Evolutionary conservation across 2,329 filamentous ascomycete genomes (phyloP), one percentile per base, ranked within the genome.

Genomic region (Ceratocystis albifundus): DNA sequence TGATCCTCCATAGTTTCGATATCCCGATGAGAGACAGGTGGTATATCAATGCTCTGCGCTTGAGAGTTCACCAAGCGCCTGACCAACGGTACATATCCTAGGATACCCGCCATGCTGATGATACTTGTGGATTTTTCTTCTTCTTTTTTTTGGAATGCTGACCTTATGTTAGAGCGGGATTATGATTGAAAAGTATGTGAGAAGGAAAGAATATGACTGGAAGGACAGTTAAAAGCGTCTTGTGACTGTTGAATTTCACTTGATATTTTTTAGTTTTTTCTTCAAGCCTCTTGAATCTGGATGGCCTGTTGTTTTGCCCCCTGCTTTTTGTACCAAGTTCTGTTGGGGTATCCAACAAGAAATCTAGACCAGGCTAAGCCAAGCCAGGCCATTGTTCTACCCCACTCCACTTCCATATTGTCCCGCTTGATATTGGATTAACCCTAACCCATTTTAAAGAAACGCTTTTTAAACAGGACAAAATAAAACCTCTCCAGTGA

Each of bases 1-100:
- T 90, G 93, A 73, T 95, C 90, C 7, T 86, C 82, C 2, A 63
- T 17, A 4, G 87, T 88, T 77, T 97, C 93, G 71, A 96, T 82
- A 74, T 88, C 84, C 76, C 95, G 85, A 67, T 90, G 80, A 69
- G 88, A 79, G 66, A 93, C 86, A 0, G 88, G 79, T 7, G 88
- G 80, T 5, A 96, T 73, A 64, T 80, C 72, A 71, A 86, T 82
- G 10, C 32, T 50, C n/a, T 65, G 61, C 10, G 50, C 44, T 3
- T n/a, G 22, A 6, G 66, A 20, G 36, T 61, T 46, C 30, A 65
- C 57, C 28, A 65, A 12, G 12, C 63, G 62, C 57, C 62, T 46
- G 22, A 67, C 36, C 17, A 65, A 12, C 7, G 66, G 62, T n/a
- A 65, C 61, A 48, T 64, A 67, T 28, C 65, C 65, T 32, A 67